phyloP scores from a whole-genome alignment of 768 basidiomycete genomes.

The Lactarius akahatsu region DNA sequence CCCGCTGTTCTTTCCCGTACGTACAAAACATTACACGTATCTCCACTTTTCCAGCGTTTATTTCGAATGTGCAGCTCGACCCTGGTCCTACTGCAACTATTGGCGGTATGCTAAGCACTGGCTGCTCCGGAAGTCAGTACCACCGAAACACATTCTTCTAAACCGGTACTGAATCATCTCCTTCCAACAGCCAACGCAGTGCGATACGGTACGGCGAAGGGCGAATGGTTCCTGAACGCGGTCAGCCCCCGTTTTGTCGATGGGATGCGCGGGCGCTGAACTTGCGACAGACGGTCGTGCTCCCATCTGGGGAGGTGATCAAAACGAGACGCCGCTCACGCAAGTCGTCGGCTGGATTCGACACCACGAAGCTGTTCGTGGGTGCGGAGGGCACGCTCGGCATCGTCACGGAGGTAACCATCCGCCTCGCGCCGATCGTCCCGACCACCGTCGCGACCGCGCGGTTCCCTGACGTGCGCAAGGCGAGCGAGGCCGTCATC shows the following conservation, averaged over 20 bases:
- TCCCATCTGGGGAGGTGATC: constrained; percentile 86
- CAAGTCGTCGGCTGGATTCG: constrained; percentile 88
- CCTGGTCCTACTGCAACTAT: constrained; percentile 79
- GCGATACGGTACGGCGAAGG: constrained; percentile 84
- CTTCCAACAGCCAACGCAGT: constrained; percentile 64
- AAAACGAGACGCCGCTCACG: constrained; percentile 77
- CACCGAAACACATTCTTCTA: neutral
- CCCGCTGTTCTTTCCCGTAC: constrained; percentile 80
- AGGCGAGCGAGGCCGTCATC: constrained; percentile 70
- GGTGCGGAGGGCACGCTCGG: constrained; percentile 83
- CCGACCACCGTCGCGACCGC: constrained; percentile 82
- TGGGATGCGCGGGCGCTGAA: too few species aligned
- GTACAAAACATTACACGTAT: neutral
- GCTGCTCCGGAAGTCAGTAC: constrained; percentile 74
- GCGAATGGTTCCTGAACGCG: constrained; percentile 86
- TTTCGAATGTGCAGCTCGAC: constrained; percentile 50
- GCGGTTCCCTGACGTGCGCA: constrained; percentile 73
- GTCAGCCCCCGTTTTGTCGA: constrained; percentile 40
- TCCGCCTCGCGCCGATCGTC: constrained; percentile 71
- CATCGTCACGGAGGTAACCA: constrained; percentile 86
- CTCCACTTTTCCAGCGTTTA: neutral
- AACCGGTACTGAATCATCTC: neutral
- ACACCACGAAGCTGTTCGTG: constrained; percentile 81
- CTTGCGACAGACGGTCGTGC: constrained; percentile 70
- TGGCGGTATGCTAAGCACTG: constrained; percentile 84